Evolutionary conservation across 257 asterid species (phyloP), one percentile per base, ranked within the genome.

Genomic region (Rubia yunnanensis): DNA sequence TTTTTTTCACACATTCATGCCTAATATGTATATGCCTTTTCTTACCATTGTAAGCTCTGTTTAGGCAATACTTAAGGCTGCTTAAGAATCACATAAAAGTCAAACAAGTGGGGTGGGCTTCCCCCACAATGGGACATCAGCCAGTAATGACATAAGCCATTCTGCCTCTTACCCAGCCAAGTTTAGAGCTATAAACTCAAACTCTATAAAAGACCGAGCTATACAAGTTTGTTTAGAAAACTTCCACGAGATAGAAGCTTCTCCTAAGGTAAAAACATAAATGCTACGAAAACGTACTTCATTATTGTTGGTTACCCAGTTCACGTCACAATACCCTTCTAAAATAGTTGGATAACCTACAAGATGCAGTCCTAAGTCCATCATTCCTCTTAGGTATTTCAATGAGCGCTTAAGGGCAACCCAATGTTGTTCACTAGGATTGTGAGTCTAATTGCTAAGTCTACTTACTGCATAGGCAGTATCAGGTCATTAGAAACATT

Each of bases 321-420:
- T 56, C 0, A 58, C 73, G 46, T 69, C 67, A 41, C 17, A 18
- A 14, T 38, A 69, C 0, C 35, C 66, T 11, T 69, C 67, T 10
- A 69, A 14, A 0, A 41, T 7, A 30, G 24, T 3, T 0, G 11
- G 5, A 68, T 20, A 57, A 14, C 23, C 11, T 8, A 26, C 35
- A 24, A 14, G 49, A 15, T 28, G 28, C 26, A 22, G 24, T 17
- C 34, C 11, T 13, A 8, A 41, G 1, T 68, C 5, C 17, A 24
- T 24, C 1, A 28, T 67, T 6, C 31, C 20, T 11, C 5, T 56
- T 5, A 56, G 30, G 13, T 54, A 36, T 8, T 18, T 34, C 0
- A 57, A 2, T 3, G 39, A 5, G 13, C 60, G 13, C 9, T 4
- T 10, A 22, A 54, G 27, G 1, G 61, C 34, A 28, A 5, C 26